phyloP scores from a whole-genome alignment of 2,329 filamentous ascomycete genomes.

The Amylocarpus encephaloides region DNA sequence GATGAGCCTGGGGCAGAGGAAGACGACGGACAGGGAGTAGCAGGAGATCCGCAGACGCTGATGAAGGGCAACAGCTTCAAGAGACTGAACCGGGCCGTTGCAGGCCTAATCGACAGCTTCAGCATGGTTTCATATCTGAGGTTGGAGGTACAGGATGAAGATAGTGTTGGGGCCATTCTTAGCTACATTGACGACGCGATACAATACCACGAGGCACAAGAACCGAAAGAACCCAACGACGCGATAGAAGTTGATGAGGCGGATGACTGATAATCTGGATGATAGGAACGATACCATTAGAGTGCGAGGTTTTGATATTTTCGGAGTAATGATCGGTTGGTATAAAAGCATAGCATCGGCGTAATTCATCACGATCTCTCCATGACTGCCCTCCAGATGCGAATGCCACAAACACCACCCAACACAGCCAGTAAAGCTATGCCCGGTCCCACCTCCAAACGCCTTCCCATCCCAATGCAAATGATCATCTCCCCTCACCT shows the following conservation, averaged over 20 bases:
- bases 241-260: conserved; percentile 46
- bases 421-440: conserved; percentile 10
- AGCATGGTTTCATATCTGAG: conserved; percentile 96
- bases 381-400: neutral
- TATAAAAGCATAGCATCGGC: conserved; percentile 24
- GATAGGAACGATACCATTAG: neutral
- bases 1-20: conserved; percentile 49
- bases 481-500: conserved; percentile 6
- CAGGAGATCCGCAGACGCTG: conserved; percentile 59
- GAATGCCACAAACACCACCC: neutral
- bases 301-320: neutral
- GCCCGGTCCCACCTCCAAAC: neutral
- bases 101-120: conserved; percentile 89
- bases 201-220: conserved; percentile 88
- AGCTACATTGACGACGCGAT: conserved; percentile 94
- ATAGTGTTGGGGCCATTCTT: conserved; percentile 76
- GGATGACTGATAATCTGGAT: conserved; percentile 26
- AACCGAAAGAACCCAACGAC: conserved; percentile 74
- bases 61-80: conserved; percentile 80
- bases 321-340: neutral
- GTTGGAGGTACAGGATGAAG: conserved; percentile 83
- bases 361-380: conserved; percentile 11
- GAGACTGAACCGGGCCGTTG: conserved; percentile 79
- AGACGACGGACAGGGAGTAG: conserved; percentile 45
- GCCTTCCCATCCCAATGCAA: neutral